Evolutionary conservation across 2,329 filamentous ascomycete genomes (phyloP).

Genomic region (Podosphaera aphanis): DNA sequence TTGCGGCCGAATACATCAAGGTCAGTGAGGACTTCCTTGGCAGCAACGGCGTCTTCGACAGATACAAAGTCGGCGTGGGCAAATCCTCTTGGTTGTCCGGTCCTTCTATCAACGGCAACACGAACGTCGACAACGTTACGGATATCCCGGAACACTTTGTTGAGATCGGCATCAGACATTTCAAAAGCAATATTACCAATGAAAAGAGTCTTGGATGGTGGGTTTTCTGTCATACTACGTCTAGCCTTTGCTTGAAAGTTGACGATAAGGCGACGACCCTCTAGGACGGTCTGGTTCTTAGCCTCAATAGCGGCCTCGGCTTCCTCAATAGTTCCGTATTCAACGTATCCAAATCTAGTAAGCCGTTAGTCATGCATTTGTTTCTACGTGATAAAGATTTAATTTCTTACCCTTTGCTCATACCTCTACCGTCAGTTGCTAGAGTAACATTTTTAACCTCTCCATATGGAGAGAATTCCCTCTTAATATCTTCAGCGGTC

Average conservation of each 20-base stretch:
- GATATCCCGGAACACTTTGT: conserved; percentile 49
- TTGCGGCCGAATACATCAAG: conserved; percentile 40
- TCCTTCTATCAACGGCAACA: conserved; percentile 59
- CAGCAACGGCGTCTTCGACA: conserved; percentile 38
- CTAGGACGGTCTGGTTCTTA: conserved; percentile 34
- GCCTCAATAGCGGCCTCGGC: conserved; percentile 32
- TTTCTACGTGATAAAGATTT: not conserved
- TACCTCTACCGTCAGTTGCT: conserved; percentile 34
- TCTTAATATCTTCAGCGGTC: conserved; percentile 32
- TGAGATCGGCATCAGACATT: conserved; percentile 63
- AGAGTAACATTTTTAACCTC: conserved; percentile 27
- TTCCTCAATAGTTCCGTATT: conserved; percentile 28
- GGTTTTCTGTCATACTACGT: conserved; percentile 12
- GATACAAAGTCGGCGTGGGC: conserved; percentile 62
- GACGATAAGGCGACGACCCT: conserved; percentile 39
- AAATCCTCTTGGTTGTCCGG: conserved; percentile 63
- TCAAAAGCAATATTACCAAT: conserved; percentile 74
- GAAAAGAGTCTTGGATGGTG: conserved; percentile 45
- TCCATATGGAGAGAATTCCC: conserved; percentile 34
- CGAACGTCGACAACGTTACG: conserved; percentile 51
- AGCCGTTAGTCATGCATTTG: not conserved
- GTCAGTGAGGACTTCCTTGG: conserved; percentile 28
- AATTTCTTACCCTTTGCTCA: conserved; percentile 41
- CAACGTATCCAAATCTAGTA: conserved; percentile 40
- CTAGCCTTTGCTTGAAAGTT: conserved; percentile 23